Evolutionary conservation across 2,329 filamentous ascomycete species (phyloP).

Genomic region (Talaromyces funiculosus): DNA sequence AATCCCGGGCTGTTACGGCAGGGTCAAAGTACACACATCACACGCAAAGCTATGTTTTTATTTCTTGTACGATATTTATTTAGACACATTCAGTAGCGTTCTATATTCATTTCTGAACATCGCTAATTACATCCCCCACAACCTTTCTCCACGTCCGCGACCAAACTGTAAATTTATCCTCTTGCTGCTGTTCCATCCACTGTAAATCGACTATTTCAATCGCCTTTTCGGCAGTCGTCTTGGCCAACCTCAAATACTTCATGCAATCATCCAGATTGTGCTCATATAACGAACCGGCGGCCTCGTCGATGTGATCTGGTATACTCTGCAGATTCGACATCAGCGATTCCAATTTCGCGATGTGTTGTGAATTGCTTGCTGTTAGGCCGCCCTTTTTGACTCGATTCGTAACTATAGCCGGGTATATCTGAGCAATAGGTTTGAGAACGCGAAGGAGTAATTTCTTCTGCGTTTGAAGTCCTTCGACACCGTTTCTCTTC

Average conservation of each 20-base stretch:
- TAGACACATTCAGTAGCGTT: not conserved
- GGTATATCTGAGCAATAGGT: slow-evolving; percentile 39
- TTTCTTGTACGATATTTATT: not conserved
- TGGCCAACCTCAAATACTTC: slow-evolving; percentile 28
- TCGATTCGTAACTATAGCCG: slow-evolving; percentile 38
- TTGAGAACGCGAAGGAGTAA: slow-evolving; percentile 38
- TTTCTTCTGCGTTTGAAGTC: slow-evolving; percentile 37
- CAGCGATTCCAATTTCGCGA: slow-evolving; percentile 31
- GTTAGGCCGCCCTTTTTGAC: slow-evolving; percentile 30
- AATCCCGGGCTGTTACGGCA: not conserved
- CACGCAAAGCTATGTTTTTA: not conserved
- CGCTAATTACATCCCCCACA: slow-evolving; percentile 37
- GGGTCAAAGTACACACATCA: not conserved
- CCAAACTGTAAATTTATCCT: slow-evolving; percentile 78
- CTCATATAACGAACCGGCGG: slow-evolving; percentile 43
- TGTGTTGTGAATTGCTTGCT: slow-evolving; percentile 16
- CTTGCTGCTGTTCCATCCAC: slow-evolving; percentile 49
- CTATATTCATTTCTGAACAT: slow-evolving; percentile 17
- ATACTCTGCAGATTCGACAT: slow-evolving; percentile 31
- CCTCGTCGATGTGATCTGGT: slow-evolving; percentile 41
- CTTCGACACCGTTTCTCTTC: slow-evolving; percentile 23
- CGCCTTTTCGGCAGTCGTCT: slow-evolving; percentile 53
- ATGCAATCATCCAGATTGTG: slow-evolving; percentile 31
- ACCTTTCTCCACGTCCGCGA: slow-evolving; percentile 52
- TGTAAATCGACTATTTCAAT: slow-evolving; percentile 67